A percentile compares a stretch with the other conserved stretches of the same genome.
These are phyloP conservation scores for Penicillium brevicompactum DNA, from an alignment of 2,329 filamentous ascomycete species.

Conservation along the genomic window DNA sequence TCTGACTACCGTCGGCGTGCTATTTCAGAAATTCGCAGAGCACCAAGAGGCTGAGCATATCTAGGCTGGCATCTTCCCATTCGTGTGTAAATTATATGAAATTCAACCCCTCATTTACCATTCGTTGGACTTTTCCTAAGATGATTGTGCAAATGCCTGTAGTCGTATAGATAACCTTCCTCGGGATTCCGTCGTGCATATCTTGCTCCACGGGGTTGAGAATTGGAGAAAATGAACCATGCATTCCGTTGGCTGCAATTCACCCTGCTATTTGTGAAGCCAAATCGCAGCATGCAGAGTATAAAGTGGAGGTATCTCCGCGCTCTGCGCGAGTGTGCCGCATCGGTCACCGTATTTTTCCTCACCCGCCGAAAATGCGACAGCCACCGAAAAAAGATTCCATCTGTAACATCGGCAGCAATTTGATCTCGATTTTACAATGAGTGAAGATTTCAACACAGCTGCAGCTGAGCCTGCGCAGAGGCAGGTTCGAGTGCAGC, in stretches of 20 bases:
- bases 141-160: too few species aligned
- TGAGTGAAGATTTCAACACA: conserved; percentile 27
- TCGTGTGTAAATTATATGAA: neutral
- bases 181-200: neutral
- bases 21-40: conserved; percentile 58
- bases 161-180: neutral
- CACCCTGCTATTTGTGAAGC: neutral
- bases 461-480: conserved; percentile 32
- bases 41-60: conserved; percentile 21
- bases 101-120: neutral
- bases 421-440: conserved; percentile 15
- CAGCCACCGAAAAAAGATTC: conserved; percentile 21
- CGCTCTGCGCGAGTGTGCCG: conserved; percentile 43
- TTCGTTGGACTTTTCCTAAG: too few species aligned
- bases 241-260: neutral
- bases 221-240: too few species aligned
- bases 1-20: conserved; percentile 60
- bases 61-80: neutral
- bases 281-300: neutral
- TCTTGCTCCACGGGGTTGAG: too few species aligned
- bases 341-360: conserved; percentile 45
- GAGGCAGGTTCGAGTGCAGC: conserved; percentile 57
- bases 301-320: conserved; percentile 31
- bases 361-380: conserved; percentile 33
- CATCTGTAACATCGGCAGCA: conserved; percentile 17